phyloP scores from a whole-genome alignment of 345 rosid species.

The Litchi chinensis region DNA sequence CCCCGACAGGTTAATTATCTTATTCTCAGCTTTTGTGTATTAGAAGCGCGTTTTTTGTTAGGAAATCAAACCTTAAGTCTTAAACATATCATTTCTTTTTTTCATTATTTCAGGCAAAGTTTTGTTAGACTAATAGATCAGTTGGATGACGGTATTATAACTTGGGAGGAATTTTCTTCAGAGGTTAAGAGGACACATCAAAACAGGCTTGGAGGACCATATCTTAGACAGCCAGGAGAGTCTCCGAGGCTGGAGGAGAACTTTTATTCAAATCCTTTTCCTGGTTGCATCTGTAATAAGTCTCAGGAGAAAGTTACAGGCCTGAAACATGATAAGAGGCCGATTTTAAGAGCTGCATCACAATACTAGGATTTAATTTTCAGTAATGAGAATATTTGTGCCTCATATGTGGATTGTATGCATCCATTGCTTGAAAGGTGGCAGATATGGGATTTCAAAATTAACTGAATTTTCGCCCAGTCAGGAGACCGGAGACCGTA shows the following conservation, averaged over 20 bases:
- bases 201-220: conserved; percentile 74
- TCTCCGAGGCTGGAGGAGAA: conserved; percentile 85
- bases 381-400: not conserved
- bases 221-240: conserved; percentile 61
- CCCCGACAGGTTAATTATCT: conserved; percentile 66
- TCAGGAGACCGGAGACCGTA: conserved; percentile 15
- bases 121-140: conserved; percentile 71
- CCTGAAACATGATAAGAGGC: conserved; percentile 36
- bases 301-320: conserved; percentile 28
- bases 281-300: conserved; percentile 78
- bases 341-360: conserved; percentile 28
- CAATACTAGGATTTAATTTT: conserved; percentile 32
- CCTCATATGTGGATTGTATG: conserved; percentile 15
- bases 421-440: conserved; percentile 11
- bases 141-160: conserved; percentile 55
- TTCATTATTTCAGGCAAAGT: conserved; percentile 52
- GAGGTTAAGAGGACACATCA: conserved; percentile 65
- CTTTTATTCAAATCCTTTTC: conserved; percentile 86
- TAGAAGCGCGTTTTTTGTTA: not conserved
- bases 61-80: not conserved
- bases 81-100: conserved; percentile 5
- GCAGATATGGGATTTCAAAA: conserved; percentile 14
- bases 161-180: conserved; percentile 78
- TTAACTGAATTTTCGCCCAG: conserved; percentile 13
- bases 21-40: not conserved